phyloP scores from a whole-genome alignment of 2,329 filamentous ascomycete genomes.

The Neofusicoccum kwambonambiense region DNA sequence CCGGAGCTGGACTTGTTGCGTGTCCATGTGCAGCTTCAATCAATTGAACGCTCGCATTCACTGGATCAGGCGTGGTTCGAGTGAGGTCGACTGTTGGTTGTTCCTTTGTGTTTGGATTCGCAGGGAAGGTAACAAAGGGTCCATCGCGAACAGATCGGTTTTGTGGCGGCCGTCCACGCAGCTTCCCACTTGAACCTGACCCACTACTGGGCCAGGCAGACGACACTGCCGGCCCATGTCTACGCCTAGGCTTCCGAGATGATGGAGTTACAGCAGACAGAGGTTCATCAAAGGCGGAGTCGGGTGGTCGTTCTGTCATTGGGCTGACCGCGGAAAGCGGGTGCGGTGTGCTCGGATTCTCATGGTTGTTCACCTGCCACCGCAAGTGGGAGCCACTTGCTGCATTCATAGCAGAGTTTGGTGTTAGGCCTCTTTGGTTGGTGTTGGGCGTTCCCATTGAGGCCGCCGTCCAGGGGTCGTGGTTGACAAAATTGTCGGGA shows the following conservation, averaged over 20 bases:
- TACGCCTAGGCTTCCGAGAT: conserved; percentile 53
- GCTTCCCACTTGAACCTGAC: conserved; percentile 64
- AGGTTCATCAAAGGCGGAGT: conserved; percentile 58
- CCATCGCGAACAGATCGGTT: conserved; percentile 66
- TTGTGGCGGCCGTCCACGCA: conserved; percentile 76
- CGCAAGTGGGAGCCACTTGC: conserved; percentile 42
- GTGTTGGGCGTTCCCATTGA: conserved; percentile 37
- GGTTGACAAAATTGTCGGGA: conserved; percentile 47
- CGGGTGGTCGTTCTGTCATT: conserved; percentile 49
- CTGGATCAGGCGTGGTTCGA: conserved; percentile 42
- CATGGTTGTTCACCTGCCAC: conserved; percentile 55
- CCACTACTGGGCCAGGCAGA: conserved; percentile 80
- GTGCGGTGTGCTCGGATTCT: conserved; percentile 67
- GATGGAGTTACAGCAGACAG: conserved; percentile 69
- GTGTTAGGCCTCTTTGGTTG: conserved; percentile 30
- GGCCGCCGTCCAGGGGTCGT: conserved; percentile 48
- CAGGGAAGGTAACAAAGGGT: conserved; percentile 68
- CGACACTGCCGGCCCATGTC: conserved; percentile 83
- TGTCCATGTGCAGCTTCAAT: conserved; percentile 10
- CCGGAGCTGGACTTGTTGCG: conserved; percentile 23
- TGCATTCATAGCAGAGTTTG: conserved; percentile 45
- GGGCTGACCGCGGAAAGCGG: conserved; percentile 78
- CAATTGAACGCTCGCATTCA: conserved; percentile 33
- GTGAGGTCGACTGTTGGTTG: conserved; percentile 47
- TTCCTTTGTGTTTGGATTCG: conserved; percentile 54